Conservation (phyloP, 129 eudicot genomes). For the Rutidosis leptorrhynchoides region DNA sequence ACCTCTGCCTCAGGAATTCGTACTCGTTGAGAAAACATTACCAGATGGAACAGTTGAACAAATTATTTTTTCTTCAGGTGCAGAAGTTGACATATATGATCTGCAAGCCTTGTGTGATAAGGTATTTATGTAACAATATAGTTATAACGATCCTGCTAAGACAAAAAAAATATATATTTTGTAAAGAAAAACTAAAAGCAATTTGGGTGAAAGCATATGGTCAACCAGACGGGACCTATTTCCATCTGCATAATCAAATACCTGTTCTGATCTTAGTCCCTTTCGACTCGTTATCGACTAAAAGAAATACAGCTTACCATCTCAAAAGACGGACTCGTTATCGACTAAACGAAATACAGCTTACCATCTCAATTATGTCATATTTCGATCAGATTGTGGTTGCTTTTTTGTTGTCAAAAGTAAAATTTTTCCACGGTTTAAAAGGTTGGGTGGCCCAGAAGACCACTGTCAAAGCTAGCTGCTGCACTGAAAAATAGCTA, state of each 20-base stretch:
- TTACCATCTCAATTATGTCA: slow-evolving; percentile 6
- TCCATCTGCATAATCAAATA: not conserved
- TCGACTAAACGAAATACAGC: not conserved
- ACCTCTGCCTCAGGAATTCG: slow-evolving; percentile 78
- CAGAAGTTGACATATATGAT: slow-evolving; percentile 75
- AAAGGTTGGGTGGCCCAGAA: slow-evolving; percentile 98
- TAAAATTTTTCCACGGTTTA: slow-evolving; percentile 20
- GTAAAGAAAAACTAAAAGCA: not conserved
- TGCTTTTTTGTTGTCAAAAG: slow-evolving; percentile 13
- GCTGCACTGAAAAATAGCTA: slow-evolving; percentile 92
- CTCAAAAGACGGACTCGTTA: not conserved
- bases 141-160: not conserved
- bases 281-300: not conserved
- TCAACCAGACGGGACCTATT: not conserved
- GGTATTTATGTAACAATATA: slow-evolving; percentile 35
- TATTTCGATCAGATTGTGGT: not conserved
- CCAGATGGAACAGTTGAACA: slow-evolving; percentile 82
- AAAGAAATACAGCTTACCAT: not conserved
- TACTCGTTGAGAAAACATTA: slow-evolving; percentile 67
- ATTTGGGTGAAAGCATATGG: not conserved
- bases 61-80: slow-evolving; percentile 92
- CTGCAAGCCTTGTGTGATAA: slow-evolving; percentile 86
- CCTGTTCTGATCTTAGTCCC: not conserved
- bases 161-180: not conserved
- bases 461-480: slow-evolving; percentile 89